These are phyloP conservation scores for Phaeosphaeriaceae sp. DNA, from an alignment of 2,329 filamentous ascomycete species.

Conservation along the genomic window DNA sequence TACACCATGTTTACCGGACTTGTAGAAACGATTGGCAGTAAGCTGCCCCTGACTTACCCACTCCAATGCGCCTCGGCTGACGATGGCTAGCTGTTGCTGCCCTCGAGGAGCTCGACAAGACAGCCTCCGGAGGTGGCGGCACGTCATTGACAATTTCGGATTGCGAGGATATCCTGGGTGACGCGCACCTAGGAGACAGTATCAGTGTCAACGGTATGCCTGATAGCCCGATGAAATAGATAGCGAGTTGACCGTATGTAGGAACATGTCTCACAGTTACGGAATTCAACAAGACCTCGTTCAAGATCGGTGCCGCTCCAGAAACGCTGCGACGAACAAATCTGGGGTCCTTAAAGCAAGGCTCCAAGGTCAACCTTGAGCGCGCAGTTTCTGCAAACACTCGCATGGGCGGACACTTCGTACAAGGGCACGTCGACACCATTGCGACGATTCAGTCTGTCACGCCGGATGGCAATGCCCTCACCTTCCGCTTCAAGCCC, in stretches of 20 bases:
- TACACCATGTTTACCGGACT: slow-evolving; percentile 85
- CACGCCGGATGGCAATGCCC: slow-evolving; percentile 84
- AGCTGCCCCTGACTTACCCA: slow-evolving; percentile 38
- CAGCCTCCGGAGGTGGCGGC: slow-evolving; percentile 73
- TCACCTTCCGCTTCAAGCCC: slow-evolving; percentile 84
- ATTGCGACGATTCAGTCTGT: slow-evolving; percentile 76
- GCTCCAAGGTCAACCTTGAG: slow-evolving; percentile 86
- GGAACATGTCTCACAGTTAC: slow-evolving; percentile 91
- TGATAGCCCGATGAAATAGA: background rate
- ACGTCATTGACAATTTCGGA: slow-evolving; percentile 88
- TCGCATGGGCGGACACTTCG: slow-evolving; percentile 97
- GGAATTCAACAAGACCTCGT: slow-evolving; percentile 66
- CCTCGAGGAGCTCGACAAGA: slow-evolving; percentile 80
- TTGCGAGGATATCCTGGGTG: slow-evolving; percentile 76
- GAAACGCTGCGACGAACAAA: slow-evolving; percentile 97
- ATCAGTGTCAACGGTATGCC: slow-evolving; percentile 84
- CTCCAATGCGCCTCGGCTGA: slow-evolving; percentile 33
- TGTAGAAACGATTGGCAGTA: slow-evolving; percentile 77
- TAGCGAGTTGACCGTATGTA: slow-evolving; percentile 25
- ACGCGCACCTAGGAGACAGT: slow-evolving; percentile 88
- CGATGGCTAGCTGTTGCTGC: slow-evolving; percentile 74
- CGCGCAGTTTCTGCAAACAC: slow-evolving; percentile 89
- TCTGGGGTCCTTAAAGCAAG: slow-evolving; percentile 74
- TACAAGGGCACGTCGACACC: slow-evolving; percentile 96
- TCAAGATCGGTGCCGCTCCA: slow-evolving; percentile 93